Conservation (phyloP, 441 rosid species). For the Erysimum pusillum region DNA sequence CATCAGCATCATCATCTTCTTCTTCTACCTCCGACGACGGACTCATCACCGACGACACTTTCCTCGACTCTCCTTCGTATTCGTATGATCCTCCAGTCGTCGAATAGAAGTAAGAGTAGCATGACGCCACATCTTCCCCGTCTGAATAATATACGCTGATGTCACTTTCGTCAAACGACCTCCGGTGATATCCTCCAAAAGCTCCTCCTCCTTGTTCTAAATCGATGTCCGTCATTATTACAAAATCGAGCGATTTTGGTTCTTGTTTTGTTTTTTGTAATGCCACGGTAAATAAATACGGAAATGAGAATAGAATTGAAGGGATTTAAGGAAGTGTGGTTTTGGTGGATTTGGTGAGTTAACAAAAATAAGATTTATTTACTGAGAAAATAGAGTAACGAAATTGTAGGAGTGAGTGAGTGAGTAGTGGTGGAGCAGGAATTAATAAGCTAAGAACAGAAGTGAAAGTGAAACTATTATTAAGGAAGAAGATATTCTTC, state of each 20-base stretch:
- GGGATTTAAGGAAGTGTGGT: constrained; percentile 20
- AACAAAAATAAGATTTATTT: background rate
- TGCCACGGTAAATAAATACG: constrained; percentile 2
- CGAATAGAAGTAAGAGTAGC: constrained; percentile 86
- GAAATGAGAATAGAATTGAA: constrained; percentile 1
- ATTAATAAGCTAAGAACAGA: constrained; percentile 19
- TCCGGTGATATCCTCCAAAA: constrained; percentile 46
- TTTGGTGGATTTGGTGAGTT: constrained; percentile 45
- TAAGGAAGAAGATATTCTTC: background rate
- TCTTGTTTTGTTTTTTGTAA: background rate
- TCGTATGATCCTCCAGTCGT: constrained; percentile 80
- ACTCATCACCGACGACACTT: constrained; percentile 56
- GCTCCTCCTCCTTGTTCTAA: constrained; percentile 65
- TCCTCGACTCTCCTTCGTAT: constrained; percentile 47
- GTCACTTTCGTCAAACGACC: constrained; percentile 46
- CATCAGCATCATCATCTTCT: constrained; percentile 24
- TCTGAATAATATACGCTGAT: constrained; percentile 77
- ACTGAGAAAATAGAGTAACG: constrained; percentile 1
- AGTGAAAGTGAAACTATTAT: constrained; percentile 9
- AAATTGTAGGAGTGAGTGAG: constrained; percentile 38
- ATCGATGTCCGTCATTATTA: constrained; percentile 64
- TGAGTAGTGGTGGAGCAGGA: constrained; percentile 44
- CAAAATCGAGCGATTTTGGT: background rate
- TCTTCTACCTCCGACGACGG: constrained; percentile 48
- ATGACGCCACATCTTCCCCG: constrained; percentile 73